Conservation (phyloP, 2,329 filamentous ascomycete genomes). For the Dryadomyces quercivorus region DNA sequence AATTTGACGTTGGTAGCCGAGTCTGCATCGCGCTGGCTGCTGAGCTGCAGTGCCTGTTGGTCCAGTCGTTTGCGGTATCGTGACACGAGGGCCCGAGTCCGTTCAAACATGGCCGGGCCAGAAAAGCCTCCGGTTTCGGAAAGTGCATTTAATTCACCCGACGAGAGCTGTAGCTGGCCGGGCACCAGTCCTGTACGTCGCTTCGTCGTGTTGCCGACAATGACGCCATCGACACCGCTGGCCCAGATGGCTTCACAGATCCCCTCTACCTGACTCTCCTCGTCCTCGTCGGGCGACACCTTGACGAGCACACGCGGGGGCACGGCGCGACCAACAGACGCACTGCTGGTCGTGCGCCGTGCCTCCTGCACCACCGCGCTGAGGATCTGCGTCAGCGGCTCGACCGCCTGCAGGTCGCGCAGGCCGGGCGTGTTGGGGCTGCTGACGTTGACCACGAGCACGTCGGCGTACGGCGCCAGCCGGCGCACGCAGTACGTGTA, state of each 20-base stretch:
- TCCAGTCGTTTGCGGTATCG: slow-evolving; percentile 65
- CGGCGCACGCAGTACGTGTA: slow-evolving; percentile 84
- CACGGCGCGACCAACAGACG: slow-evolving; percentile 37
- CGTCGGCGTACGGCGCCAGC: slow-evolving; percentile 79
- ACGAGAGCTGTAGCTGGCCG: slow-evolving; percentile 48
- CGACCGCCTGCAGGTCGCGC: slow-evolving; percentile 72
- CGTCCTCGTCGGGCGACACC: slow-evolving; percentile 90
- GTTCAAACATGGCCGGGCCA: slow-evolving; percentile 76
- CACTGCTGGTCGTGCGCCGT: slow-evolving; percentile 37
- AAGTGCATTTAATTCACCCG: slow-evolving; percentile 54
- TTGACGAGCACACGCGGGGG: slow-evolving; percentile 92
- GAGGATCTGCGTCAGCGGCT: slow-evolving; percentile 70
- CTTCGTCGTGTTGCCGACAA: slow-evolving; percentile 96
- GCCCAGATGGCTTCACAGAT: slow-evolving; percentile 76
- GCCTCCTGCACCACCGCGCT: slow-evolving; percentile 74
- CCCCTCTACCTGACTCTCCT: slow-evolving; percentile 69
- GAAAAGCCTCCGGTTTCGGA: slow-evolving; percentile 80
- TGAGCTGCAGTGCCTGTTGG: slow-evolving; percentile 19
- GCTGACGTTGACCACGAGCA: slow-evolving; percentile 96
- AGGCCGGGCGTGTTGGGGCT: slow-evolving; percentile 92
- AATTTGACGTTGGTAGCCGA: slow-evolving; percentile 15
- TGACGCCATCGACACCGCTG: slow-evolving; percentile 85
- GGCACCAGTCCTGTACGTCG: slow-evolving; percentile 61
- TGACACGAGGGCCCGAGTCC: slow-evolving; percentile 65
- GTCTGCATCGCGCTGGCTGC: slow-evolving; percentile 13